Conservation (phyloP, 495 filamentous ascomycete genomes). For the Aspergillus biplanus region DNA sequence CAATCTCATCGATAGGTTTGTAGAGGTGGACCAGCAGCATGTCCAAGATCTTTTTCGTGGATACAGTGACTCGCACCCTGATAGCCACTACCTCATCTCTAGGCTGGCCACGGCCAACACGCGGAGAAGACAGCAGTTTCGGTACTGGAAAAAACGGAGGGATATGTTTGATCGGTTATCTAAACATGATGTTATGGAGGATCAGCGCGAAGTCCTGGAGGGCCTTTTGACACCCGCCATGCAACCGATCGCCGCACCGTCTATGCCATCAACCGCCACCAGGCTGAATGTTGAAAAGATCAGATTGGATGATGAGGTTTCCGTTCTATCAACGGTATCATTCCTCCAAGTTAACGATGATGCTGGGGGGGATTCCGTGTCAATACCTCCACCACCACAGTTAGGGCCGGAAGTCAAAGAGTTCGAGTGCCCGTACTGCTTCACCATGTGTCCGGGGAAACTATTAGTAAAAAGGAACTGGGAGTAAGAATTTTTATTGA, state of each 20-base stretch:
- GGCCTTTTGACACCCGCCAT: background rate
- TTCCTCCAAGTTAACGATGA: background rate
- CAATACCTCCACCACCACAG: background rate
- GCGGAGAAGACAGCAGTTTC: constrained; percentile 11
- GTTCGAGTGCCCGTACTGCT: constrained; percentile 14
- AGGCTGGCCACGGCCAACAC: constrained; percentile 11
- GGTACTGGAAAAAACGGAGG: constrained; percentile 15
- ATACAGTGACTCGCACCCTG: background rate
- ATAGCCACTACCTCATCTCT: constrained; percentile 2
- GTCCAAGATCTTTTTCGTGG: background rate
- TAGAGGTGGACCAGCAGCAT: constrained; percentile 1
- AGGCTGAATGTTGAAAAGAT: constrained; percentile 7
- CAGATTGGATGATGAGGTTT: constrained; percentile 7
- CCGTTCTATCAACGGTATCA: constrained; percentile 1
- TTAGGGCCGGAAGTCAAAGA: background rate
- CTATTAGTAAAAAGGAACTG: constrained; percentile 2
- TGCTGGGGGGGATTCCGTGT: background rate
- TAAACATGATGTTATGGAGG: background rate
- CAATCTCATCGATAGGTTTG: constrained; percentile 3
- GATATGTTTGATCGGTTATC: background rate
- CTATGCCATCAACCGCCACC: constrained; percentile 7
- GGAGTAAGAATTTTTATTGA: constrained; percentile 4
- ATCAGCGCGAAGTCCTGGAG: background rate
- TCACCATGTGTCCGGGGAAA: constrained; percentile 10
- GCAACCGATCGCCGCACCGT: constrained; percentile 4